Evolutionary conservation across 768 basidiomycete genomes (phyloP).

Genomic region (Mycena metata): DNA sequence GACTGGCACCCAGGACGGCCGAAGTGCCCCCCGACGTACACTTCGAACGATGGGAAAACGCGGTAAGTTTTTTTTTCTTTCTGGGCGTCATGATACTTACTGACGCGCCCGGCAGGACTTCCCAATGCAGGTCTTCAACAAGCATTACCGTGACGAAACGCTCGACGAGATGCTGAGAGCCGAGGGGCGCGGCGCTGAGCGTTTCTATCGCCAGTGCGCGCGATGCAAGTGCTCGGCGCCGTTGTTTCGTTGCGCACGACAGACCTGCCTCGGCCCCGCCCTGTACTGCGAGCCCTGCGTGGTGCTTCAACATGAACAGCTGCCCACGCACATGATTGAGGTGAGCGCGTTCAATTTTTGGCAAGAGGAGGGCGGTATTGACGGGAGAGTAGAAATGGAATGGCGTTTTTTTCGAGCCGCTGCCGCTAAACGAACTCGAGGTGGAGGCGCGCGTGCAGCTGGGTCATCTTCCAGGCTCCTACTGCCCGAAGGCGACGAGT

Average conservation of each 20-base stretch:
- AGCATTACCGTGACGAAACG: background rate
- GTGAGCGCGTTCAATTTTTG: background rate
- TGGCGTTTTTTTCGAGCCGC: background rate
- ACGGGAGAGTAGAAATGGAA: background rate
- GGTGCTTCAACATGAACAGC: background rate
- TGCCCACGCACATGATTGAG: background rate
- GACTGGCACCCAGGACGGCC: background rate
- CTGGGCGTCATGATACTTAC: background rate
- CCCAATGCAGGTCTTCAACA: background rate
- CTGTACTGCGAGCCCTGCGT: slow-evolving; percentile 2
- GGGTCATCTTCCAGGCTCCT: background rate
- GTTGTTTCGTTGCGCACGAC: background rate
- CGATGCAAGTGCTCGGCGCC: background rate
- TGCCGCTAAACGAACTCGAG: background rate
- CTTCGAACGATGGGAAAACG: slow-evolving; percentile 7
- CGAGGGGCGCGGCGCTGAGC: background rate
- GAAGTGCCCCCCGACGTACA: background rate
- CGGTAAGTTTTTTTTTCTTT: background rate
- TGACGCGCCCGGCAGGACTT: background rate
- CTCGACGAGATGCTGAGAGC: background rate
- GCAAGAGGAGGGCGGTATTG: no score
- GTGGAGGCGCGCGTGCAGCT: background rate
- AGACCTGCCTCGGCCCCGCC: background rate
- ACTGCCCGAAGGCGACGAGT: background rate
- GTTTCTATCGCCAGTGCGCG: background rate